A percentile compares a stretch with the other conserved stretches of the same genome.
phyloP scores from a whole-genome alignment of 257 asterid genomes.

The Fraxinus pennsylvanica region DNA sequence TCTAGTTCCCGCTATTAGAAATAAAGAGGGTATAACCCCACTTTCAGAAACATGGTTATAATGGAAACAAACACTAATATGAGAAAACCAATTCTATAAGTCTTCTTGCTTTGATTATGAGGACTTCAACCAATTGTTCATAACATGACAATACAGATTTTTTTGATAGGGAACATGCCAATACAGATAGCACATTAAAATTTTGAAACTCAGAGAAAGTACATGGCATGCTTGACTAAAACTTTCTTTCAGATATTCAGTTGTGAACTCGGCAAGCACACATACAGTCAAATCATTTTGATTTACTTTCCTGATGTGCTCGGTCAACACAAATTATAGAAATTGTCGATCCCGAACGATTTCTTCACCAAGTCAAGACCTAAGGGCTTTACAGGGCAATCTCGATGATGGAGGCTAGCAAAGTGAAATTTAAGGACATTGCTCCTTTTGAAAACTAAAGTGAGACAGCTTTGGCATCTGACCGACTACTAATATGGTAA shows the following conservation, averaged over 20 bases:
- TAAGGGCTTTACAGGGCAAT: background rate
- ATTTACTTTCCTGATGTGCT: background rate
- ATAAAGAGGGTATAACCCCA: background rate
- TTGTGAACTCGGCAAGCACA: background rate
- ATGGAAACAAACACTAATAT: background rate
- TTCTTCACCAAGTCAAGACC: background rate
- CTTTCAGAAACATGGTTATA: background rate
- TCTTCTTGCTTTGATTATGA: background rate
- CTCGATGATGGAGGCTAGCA: background rate
- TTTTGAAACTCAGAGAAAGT: background rate
- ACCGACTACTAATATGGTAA: background rate
- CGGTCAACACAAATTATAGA: background rate
- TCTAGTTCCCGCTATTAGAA: background rate
- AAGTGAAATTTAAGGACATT: background rate
- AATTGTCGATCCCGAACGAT: background rate
- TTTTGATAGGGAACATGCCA: background rate
- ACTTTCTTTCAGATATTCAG: background rate
- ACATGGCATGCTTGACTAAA: background rate
- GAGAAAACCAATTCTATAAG: background rate
- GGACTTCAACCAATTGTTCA: background rate
- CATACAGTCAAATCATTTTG: background rate
- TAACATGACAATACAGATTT: background rate
- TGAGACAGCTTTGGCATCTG: background rate
- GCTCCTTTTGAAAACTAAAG: background rate
- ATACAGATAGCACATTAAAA: background rate